Percentiles rank a stretch among this genome's conserved stretches.
phyloP scores from a whole-genome alignment of 2,329 filamentous ascomycete species.

The Taxawa tesnikishii region DNA sequence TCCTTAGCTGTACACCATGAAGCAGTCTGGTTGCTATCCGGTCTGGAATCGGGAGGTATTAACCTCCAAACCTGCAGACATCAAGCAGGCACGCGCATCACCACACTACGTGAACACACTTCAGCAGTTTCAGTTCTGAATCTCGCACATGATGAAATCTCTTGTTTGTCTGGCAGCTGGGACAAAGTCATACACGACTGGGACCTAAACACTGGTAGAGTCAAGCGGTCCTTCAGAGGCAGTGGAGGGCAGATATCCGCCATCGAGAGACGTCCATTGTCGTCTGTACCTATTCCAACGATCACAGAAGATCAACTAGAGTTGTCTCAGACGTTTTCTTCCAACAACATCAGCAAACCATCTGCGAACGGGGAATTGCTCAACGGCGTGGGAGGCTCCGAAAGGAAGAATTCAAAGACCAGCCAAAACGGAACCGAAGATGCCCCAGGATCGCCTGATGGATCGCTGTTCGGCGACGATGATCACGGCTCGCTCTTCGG shows the following conservation, averaged over 20 bases:
- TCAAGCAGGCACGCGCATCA: conserved; percentile 84
- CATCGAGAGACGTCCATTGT: conserved; percentile 72
- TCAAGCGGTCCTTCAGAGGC: conserved; percentile 63
- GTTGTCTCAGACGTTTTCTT: conserved; percentile 57
- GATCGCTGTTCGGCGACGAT: conserved; percentile 70
- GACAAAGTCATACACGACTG: conserved; percentile 90
- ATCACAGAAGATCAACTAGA: conserved; percentile 47
- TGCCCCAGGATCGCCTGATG: conserved; percentile 51
- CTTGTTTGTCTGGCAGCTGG: conserved; percentile 86
- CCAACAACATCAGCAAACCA: conserved; percentile 55
- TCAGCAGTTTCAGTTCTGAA: conserved; percentile 84
- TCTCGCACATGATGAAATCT: conserved; percentile 72
- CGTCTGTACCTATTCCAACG: conserved; percentile 61
- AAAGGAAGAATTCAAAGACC: conserved; percentile 14
- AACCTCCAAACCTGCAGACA: conserved; percentile 89
- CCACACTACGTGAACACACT: conserved; percentile 67
- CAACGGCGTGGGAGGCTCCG: conserved; percentile 13
- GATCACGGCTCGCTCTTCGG: conserved; percentile 71
- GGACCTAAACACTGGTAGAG: conserved; percentile 79
- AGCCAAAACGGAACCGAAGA: conserved; percentile 39
- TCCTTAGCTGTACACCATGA: conserved; percentile 84
- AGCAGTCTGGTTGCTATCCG: conserved; percentile 82
- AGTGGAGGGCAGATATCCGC: conserved; percentile 76
- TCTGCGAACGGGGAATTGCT: conserved; percentile 26
- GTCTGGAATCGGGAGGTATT: conserved; percentile 80